These are phyloP conservation scores for Rhynchosporium agropyri DNA, from an alignment of 2,329 filamentous ascomycete genomes.

Conservation along the genomic window DNA sequence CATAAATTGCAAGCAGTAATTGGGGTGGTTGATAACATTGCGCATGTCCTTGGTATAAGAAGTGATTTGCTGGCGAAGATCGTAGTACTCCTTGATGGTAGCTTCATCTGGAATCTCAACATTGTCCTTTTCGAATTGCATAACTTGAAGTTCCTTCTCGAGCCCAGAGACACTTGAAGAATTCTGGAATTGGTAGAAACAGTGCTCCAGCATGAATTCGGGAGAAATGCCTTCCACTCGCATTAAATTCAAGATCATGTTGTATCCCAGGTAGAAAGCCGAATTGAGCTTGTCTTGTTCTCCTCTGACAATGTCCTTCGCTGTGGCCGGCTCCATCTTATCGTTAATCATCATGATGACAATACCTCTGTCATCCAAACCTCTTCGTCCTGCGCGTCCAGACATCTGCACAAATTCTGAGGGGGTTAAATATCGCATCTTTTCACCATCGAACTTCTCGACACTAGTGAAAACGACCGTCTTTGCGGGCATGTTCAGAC, in stretches of 20 bases:
- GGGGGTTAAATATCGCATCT: conserved; percentile 81
- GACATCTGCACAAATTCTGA: conserved; percentile 99
- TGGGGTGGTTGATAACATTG: conserved; percentile 87
- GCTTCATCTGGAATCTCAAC: conserved; percentile 83
- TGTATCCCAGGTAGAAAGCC: conserved; percentile 96
- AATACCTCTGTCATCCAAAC: conserved; percentile 95
- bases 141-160: conserved; percentile 78
- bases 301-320: conserved; percentile 92
- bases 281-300: conserved; percentile 98
- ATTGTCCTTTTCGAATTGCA: conserved; percentile 74
- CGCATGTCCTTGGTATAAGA: conserved; percentile 87
- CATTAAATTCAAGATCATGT: conserved; percentile 97
- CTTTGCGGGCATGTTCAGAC: conserved; percentile 98
- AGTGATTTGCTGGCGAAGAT: conserved; percentile 81
- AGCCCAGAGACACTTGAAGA: conserved; percentile 81
- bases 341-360: conserved; percentile 99
- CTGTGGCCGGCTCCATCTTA: conserved; percentile 91
- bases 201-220: conserved; percentile 97
- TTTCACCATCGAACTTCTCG: conserved; percentile 87
- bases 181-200: conserved; percentile 98
- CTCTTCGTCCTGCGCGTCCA: conserved; percentile 92
- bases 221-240: conserved; percentile 99
- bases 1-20: conserved; percentile 81
- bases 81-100: conserved; percentile 92
- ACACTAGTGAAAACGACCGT: conserved; percentile 99